A percentile compares a stretch with the other conserved stretches of the same genome.
phyloP scores from a whole-genome alignment of 2,329 filamentous ascomycete species.

The Chaetomiaceae sp. region DNA sequence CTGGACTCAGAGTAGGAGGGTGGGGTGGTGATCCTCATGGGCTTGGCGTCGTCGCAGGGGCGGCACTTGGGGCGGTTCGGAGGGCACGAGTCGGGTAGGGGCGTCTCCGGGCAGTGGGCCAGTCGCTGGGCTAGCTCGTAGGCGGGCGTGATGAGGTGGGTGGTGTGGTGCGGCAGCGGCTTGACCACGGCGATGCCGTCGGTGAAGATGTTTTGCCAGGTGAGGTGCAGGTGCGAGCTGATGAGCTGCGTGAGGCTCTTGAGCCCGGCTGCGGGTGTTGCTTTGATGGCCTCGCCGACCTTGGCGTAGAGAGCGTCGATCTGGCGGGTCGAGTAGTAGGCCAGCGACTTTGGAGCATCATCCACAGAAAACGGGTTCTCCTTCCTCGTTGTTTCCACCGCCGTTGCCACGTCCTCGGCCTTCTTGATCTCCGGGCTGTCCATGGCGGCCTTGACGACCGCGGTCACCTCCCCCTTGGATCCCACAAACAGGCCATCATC shows the following conservation, averaged over 20 bases:
- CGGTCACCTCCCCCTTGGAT: constrained; percentile 57
- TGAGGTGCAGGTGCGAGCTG: constrained; percentile 77
- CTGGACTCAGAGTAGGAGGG: constrained; percentile 67
- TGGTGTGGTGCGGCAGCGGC: constrained; percentile 71
- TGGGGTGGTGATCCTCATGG: constrained; percentile 63
- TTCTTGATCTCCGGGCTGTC: constrained; percentile 50
- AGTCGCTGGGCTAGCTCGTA: constrained; percentile 71
- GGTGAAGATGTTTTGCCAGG: constrained; percentile 76
- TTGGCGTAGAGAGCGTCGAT: constrained; percentile 64
- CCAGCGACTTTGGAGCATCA: constrained; percentile 60
- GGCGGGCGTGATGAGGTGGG: constrained; percentile 65
- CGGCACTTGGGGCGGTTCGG: constrained; percentile 73
- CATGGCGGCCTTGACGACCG: constrained; percentile 58
- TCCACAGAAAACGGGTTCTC: constrained; percentile 61
- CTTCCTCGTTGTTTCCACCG: constrained; percentile 32
- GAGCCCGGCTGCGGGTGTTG: constrained; percentile 57
- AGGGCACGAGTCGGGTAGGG: constrained; percentile 73
- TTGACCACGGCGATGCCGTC: constrained; percentile 78
- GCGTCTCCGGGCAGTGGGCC: constrained; percentile 67
- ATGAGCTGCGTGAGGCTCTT: constrained; percentile 68
- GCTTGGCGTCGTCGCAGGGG: constrained; percentile 63
- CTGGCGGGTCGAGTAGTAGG: constrained; percentile 66
- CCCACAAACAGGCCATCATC: constrained; percentile 71
- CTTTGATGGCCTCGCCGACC: constrained; percentile 58
- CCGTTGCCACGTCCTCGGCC: constrained; percentile 60